Evolutionary conservation across 768 basidiomycete species (phyloP).

Genomic region (Cantharellus anzutake): DNA sequence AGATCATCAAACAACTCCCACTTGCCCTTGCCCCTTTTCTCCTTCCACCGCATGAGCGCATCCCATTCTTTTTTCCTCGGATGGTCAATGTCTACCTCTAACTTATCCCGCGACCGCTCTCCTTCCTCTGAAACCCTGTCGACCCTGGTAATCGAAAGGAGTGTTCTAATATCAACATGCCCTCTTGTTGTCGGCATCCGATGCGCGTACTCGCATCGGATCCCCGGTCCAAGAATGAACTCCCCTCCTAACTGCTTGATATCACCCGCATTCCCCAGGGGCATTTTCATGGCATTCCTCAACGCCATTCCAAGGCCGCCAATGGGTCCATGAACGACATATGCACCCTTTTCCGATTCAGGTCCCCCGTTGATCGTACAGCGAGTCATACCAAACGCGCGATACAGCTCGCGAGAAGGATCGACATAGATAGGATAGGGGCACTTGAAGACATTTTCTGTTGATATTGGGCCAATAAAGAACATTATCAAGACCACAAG

Average conservation of each 20-base stretch:
- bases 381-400: constrained; percentile 55
- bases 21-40: not conserved
- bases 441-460: constrained; percentile 44
- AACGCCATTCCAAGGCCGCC: constrained; percentile 59
- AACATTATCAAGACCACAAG: no score
- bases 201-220: constrained; percentile 37
- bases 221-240: constrained; percentile 53
- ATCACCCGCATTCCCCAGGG: constrained; percentile 60
- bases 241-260: constrained; percentile 74
- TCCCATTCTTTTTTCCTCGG: not conserved
- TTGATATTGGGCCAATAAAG: not conserved
- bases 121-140: not conserved
- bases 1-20: no score
- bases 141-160: constrained; percentile 30
- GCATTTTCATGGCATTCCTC: constrained; percentile 55
- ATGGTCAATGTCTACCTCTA: no score
- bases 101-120: no score
- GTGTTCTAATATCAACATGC: constrained; percentile 56
- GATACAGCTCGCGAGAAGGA: constrained; percentile 47
- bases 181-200: constrained; percentile 63
- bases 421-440: constrained; percentile 68
- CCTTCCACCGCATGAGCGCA: not conserved
- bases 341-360: constrained; percentile 29
- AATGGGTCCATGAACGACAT: constrained; percentile 45
- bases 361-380: constrained; percentile 25